A percentile compares a stretch with the other conserved stretches of the same genome.
Conservation (phyloP, 345 rosid genomes). For the Ricinus communis region DNA sequence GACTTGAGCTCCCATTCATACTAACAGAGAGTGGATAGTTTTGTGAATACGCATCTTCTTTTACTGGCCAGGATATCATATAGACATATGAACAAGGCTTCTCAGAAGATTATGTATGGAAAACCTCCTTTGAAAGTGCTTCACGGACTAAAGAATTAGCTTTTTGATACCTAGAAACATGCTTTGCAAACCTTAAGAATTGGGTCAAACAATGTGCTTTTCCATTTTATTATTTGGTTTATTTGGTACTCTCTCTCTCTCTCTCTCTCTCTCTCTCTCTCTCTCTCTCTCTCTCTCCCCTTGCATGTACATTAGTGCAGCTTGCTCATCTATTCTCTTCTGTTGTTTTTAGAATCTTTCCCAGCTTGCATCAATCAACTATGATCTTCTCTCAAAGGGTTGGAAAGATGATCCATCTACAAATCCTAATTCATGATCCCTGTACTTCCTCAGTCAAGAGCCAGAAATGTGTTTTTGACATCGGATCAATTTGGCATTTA, state of each 20-base stretch:
- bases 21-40: too few relatives aligned
- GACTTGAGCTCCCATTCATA: too few relatives aligned
- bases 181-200: not conserved
- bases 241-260: not conserved
- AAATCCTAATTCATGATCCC: slow-evolving; percentile 45
- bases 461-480: slow-evolving; percentile 11
- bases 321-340: slow-evolving; percentile 15
- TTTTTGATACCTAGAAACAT: not conserved
- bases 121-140: not conserved
- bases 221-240: not conserved
- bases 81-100: not conserved
- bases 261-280: not conserved
- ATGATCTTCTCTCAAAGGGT: slow-evolving; percentile 94
- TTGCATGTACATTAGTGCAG: not conserved
- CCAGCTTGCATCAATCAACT: slow-evolving; percentile 96
- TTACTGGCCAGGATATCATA: not conserved
- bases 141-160: not conserved
- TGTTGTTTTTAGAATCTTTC: slow-evolving; percentile 70
- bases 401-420: slow-evolving; percentile 76
- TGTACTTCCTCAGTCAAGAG: slow-evolving; percentile 11
- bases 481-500: slow-evolving; percentile 23
- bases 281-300: not conserved
- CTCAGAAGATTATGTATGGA: not conserved
- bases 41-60: too few relatives aligned
- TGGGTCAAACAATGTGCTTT: not conserved